Percentiles rank a stretch among this genome's conserved stretches.
Conservation (phyloP, 1,139 yeast genomes). For the Ashbya aceris region DNA sequence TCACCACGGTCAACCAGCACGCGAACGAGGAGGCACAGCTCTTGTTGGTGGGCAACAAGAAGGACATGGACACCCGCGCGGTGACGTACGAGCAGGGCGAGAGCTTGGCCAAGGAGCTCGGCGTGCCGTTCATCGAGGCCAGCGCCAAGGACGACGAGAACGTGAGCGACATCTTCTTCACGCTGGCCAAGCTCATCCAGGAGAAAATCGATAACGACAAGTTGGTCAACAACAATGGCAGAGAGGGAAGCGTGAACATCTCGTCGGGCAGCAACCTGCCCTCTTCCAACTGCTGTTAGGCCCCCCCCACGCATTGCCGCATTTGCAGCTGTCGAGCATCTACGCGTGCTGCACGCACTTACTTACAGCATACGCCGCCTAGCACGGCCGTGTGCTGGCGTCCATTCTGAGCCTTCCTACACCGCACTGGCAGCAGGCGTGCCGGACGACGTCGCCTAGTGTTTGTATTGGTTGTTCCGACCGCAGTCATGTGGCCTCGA, state of each 20-base stretch:
- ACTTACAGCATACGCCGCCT: too few species aligned
- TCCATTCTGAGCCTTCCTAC: too few species aligned
- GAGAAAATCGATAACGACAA: constrained; percentile 50
- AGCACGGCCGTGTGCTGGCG: too few species aligned
- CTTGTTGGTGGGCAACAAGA: constrained; percentile 89
- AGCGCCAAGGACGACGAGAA: constrained; percentile 89
- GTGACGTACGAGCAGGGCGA: constrained; percentile 87
- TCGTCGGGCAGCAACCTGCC: constrained; percentile 16
- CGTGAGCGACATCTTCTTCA: constrained; percentile 86
- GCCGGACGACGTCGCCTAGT: too few species aligned
- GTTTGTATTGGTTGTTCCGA: too few species aligned
- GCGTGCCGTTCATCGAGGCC: constrained; percentile 88
- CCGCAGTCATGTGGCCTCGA: too few species aligned
- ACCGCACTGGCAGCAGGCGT: too few species aligned
- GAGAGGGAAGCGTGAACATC: constrained; percentile 30
- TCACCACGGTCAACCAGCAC: constrained; percentile 87
- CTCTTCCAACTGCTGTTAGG: constrained; percentile 24
- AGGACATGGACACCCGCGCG: constrained; percentile 67
- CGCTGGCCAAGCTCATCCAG: constrained; percentile 80
- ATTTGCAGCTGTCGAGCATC: too few species aligned
- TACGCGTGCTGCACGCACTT: too few species aligned
- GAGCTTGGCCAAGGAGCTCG: constrained; percentile 75
- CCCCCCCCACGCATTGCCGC: too few species aligned
- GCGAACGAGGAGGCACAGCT: constrained; percentile 94
- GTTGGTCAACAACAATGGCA: constrained; percentile 18